phyloP scores from a whole-genome alignment of 768 basidiomycete species.

The Trametes cingulata region DNA sequence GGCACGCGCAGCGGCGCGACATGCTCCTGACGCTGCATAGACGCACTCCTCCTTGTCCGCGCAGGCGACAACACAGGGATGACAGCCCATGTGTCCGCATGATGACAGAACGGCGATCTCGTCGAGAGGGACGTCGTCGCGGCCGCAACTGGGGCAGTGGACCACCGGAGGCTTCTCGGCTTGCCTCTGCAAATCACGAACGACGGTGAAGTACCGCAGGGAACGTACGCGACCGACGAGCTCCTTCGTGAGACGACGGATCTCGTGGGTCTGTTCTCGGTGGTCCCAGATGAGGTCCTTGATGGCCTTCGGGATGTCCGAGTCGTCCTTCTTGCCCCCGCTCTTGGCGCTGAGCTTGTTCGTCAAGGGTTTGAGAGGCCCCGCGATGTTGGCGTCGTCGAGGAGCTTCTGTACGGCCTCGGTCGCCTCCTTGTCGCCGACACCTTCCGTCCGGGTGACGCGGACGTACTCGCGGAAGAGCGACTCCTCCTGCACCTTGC shows the following conservation, averaged over 20 bases:
- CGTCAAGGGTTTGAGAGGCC: slow-evolving; percentile 24
- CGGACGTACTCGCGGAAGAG: slow-evolving; percentile 81
- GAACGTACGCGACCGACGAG: slow-evolving; percentile 89
- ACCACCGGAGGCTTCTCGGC: slow-evolving; percentile 57
- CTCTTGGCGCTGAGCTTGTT: slow-evolving; percentile 20
- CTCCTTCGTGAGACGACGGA: slow-evolving; percentile 83
- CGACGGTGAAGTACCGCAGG: slow-evolving; percentile 87
- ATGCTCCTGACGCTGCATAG: slow-evolving; percentile 64
- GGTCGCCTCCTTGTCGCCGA: slow-evolving; percentile 78
- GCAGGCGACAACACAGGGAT: slow-evolving; percentile 66
- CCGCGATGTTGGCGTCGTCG: slow-evolving; percentile 56
- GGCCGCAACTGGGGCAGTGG: slow-evolving; percentile 62
- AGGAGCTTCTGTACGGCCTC: slow-evolving; percentile 59
- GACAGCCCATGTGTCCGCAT: slow-evolving; percentile 88
- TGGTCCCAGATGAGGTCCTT: slow-evolving; percentile 77
- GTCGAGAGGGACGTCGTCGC: slow-evolving; percentile 54
- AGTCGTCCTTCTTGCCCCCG: slow-evolving; percentile 48
- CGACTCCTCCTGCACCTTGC: slow-evolving; percentile 63
- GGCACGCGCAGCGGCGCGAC: slow-evolving; percentile 76
- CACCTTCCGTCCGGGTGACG: slow-evolving; percentile 65
- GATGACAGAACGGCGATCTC: slow-evolving; percentile 87
- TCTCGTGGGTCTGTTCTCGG: slow-evolving; percentile 84
- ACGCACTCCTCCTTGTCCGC: slow-evolving; percentile 85
- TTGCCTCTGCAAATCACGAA: slow-evolving; percentile 85
- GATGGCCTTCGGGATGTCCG: slow-evolving; percentile 52